Evolutionary conservation across 805 yeast species (phyloP), one percentile per base, ranked within the genome.

Genomic region (Dipodascus albidus): DNA sequence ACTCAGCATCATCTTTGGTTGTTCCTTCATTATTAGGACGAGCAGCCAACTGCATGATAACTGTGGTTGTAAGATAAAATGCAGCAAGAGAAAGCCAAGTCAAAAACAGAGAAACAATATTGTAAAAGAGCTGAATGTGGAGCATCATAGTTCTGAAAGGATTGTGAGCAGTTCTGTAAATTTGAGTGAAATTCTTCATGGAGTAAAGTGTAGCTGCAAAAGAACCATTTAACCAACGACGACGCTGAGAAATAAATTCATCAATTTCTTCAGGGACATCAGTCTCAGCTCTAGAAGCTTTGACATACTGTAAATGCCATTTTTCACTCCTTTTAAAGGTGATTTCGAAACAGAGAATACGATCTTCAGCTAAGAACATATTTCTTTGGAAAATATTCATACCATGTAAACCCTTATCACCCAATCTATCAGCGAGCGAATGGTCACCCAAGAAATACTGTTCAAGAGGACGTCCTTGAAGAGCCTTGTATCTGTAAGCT

Each of bases 181-280:
- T 52, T 23, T 49, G 55, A 17, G 54, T 47, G 52, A 54, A 54
- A 23, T 54, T 53, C 35, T 47, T 49, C 19, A 52, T 54, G 17
- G 56, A 54, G 21, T 52, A 54, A 4, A 54, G 49, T 49, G 81
- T 81, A 1, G 86, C 86, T 47, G 83, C 83, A 62, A 81, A 81
- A 1, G 85, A 80, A 48, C 86, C 86, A 62, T 81, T 81, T 55
- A 82, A 70, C 86, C 86, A 81, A 60, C 86, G 73, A 63, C 86
- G 74, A 58, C 86, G 74, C 64, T 81, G 86, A 41, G 79, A 72
- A 50, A 81, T 77, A 52, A 81, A 78, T 63, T 81, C 86, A 3
- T 82, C 79, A 53, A 82, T 68, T 3, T 73, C 72, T 50, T 79
- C 82, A 1, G 86, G 86, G 8, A 81, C 86, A 68, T 81, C 86